A percentile compares a stretch with the other conserved stretches of the same genome.
Conservation (phyloP, 169 alveolate genomes). For the Perkinsus marinus region DNA sequence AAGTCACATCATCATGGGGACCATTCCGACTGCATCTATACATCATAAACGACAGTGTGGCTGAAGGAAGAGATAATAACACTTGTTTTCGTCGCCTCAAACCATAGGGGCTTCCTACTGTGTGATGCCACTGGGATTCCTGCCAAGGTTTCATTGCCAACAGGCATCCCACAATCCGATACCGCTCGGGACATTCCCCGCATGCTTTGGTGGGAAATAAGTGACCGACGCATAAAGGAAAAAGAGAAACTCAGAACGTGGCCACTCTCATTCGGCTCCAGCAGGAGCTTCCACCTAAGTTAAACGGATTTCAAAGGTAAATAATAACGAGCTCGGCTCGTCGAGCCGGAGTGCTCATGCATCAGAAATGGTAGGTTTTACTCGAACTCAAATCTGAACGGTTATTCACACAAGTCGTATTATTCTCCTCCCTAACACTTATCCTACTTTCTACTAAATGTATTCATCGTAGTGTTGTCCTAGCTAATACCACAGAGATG, state of each 20-base stretch:
- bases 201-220: neutral
- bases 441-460: neutral
- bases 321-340: too few relatives aligned
- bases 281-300: too few relatives aligned
- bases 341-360: too few relatives aligned
- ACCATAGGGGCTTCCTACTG: neutral
- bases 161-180: neutral
- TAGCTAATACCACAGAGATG: neutral
- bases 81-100: neutral
- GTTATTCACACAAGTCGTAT: neutral
- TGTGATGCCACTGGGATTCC: neutral
- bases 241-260: too few relatives aligned
- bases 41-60: neutral
- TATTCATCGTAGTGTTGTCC: neutral
- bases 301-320: too few relatives aligned
- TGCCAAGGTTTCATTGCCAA: neutral
- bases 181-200: too few relatives aligned
- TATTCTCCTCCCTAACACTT: neutral
- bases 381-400: too few relatives aligned
- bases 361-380: too few relatives aligned
- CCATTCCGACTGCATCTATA: neutral
- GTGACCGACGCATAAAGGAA: neutral
- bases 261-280: too few relatives aligned
- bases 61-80: neutral
- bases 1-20: neutral